Conservation (phyloP, 2,329 filamentous ascomycete species). For the Lizonia empirigonia region DNA sequence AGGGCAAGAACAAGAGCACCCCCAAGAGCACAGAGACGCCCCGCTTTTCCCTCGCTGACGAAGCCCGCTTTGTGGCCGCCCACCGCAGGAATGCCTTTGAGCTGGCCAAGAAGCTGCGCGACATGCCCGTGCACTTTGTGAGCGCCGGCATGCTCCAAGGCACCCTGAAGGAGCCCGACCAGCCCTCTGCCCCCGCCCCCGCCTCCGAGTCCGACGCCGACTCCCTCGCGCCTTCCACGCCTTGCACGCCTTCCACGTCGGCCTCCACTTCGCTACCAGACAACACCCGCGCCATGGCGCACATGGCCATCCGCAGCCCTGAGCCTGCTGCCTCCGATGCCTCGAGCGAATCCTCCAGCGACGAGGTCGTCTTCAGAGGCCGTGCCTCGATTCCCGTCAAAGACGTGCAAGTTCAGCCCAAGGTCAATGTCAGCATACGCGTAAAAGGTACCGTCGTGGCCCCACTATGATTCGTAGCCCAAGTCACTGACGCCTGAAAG, state of each 20-base stretch:
- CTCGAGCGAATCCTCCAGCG: conserved; percentile 49
- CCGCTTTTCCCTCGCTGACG: conserved; percentile 59
- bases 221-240: conserved; percentile 20
- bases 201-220: conserved; percentile 20
- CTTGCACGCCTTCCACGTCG: conserved; percentile 21
- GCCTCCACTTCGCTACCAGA: conserved; percentile 22
- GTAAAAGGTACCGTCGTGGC: conserved; percentile 5
- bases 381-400: conserved; percentile 20
- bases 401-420: conserved; percentile 7
- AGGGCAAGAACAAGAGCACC: conserved; percentile 35
- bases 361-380: conserved; percentile 63
- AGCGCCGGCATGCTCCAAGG: conserved; percentile 58
- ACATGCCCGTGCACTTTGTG: conserved; percentile 64
- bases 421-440: conserved; percentile 17
- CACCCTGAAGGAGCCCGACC: conserved; percentile 42
- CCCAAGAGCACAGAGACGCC: conserved; percentile 20
- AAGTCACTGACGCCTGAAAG: background rate
- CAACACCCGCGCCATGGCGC: conserved; percentile 35
- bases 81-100: conserved; percentile 55
- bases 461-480: too few relatives aligned
- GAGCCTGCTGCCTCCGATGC: conserved; percentile 40
- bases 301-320: conserved; percentile 45
- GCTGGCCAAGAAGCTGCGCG: conserved; percentile 58
- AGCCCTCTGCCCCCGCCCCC: conserved; percentile 12
- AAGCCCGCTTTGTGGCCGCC: conserved; percentile 62